Base-by-base conservation (phyloP, 2,329 filamentous ascomycete species). In the Diaporthe eres region DNA sequence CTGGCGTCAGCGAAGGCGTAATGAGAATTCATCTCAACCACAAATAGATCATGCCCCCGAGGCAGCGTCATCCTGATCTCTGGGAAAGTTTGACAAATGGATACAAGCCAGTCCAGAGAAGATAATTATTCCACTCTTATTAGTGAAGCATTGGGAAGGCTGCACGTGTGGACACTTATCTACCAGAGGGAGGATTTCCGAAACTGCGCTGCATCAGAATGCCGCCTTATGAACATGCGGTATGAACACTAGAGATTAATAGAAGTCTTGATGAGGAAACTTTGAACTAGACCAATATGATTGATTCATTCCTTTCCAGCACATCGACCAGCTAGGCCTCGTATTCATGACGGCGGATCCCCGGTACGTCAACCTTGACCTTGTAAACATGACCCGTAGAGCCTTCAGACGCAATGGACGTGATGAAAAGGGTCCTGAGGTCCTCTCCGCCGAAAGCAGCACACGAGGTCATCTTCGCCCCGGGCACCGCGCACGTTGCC, bases 391-490 rank as follows among this genome's bases (percentile, higher is more conserved):
- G 70, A 19, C 74, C 77, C 8, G 65, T 77, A 37, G 77, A 78
- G 8, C 44, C 75, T 34, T 77, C 76, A 9, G 67, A 37, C 28
- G 73, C 70, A 42, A 78, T 78, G 8, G 77, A 77, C 6, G 77
- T 77, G 44, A 77, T 71, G 49, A 78, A 77, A 22, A 77, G 31
- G 3, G 75, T 77, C 37, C 61, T 77, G 57, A 77, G 63, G 47
- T 77, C 76, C 15, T 44, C 25, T 3, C 71, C 73, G 12, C 76
- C 77, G 37, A 78, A 78, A 2, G 73, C 75, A 39, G 77, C 73
- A 61, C 77, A 78, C 4, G 77, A 78, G 34, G 74, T 61, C 76
- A 78, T 77, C 55, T 77, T 74, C 6, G 74, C 77, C 7, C 73
- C 76, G 2, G 74, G 76, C 47, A 78, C 72, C 22, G 49, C 13